Base-by-base conservation (phyloP, 1,284 basidiomycete genomes). In the Ustilago sp. region DNA sequence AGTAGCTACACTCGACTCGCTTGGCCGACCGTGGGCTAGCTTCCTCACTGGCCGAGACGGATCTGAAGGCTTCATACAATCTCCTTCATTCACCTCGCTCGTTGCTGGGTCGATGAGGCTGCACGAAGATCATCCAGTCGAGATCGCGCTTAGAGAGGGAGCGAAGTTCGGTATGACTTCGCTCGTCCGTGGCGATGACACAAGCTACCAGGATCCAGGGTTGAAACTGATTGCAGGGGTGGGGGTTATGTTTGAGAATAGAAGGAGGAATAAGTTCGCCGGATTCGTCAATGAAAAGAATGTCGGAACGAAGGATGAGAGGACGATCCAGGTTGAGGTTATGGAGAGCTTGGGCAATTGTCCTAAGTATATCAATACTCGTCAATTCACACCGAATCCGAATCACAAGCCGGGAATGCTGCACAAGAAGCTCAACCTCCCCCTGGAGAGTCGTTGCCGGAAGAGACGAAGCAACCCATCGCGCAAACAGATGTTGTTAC, bases 301-400 rank as follows among this genome's bases (percentile, higher is more conserved):
- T 32, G 39, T 59, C 6, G 63, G 59, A 5, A 68, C 34, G 6
- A 32, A 35, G 8, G 71, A 61, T 2, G 66, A 68, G 2, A 53
- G 65, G 3, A 63, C 55, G 12, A 55, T 74, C 12, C 58, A 63
- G 9, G 56, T 75, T 12, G 73, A 75, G n/a, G 64, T 75, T 13
- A 63, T 75, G 63, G 63, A 69, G 38, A 69, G 67, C 8, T n/a
- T 69, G 3, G 73, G 67, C 11, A 75, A 75, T 38, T 75, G 73
- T 39, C 73, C 73, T 0, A 75, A 75, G 54, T 75, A 75, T 39
- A 75, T 75, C 60, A 70, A 69, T 45, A 75, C 63, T 2, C 45
- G 73, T 2, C 34, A 19, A 15, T 57, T 75, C 4, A 58, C 61
- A 23, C 52, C 73, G 1, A 57, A 61, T 35, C 67, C 73, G 0